These are phyloP conservation scores for Cichorium intybus DNA, from an alignment of 140 eudicot species.

Conservation along the genomic window DNA sequence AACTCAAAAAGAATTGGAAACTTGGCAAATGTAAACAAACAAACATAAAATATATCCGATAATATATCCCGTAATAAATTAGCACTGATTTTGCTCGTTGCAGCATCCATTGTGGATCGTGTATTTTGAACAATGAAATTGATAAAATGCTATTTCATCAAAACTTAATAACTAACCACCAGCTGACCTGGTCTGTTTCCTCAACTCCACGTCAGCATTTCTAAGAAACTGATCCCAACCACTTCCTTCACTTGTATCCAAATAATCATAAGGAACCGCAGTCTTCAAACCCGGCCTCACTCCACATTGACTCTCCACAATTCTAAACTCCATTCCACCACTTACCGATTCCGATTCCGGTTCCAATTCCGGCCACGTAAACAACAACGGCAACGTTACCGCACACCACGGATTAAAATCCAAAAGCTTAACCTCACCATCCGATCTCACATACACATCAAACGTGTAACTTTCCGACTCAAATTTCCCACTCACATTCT, in stretches of 20 bases:
- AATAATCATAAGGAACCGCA: constrained; percentile 90
- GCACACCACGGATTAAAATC: constrained; percentile 93
- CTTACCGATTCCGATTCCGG: constrained; percentile 12
- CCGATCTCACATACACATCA: constrained; percentile 74
- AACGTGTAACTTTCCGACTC: constrained; percentile 76
- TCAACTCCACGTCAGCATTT: constrained; percentile 69
- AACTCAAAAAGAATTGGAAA: too few relatives aligned
- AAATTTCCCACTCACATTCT: constrained; percentile 40
- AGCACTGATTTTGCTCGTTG: too few relatives aligned
- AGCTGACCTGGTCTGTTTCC: constrained; percentile 44
- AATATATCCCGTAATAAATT: too few relatives aligned
- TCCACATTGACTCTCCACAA: constrained; percentile 69
- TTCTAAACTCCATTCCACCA: constrained; percentile 47
- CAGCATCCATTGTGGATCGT: too few relatives aligned
- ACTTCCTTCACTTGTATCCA: constrained; percentile 89
- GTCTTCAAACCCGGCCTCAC: constrained; percentile 90
- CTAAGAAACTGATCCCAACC: constrained; percentile 94
- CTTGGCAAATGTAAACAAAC: too few relatives aligned
- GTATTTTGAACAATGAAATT: too few relatives aligned
- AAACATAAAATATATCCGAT: too few relatives aligned
- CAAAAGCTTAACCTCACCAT: constrained; percentile 59
- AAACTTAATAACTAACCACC: constrained; percentile 41
- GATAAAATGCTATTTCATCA: neutral
- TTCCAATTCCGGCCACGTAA: constrained; percentile 85
- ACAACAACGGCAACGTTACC: constrained; percentile 68